A percentile compares a stretch with the other conserved stretches of the same genome.
Evolutionary conservation across 169 alveolate species (phyloP).

Genomic region (Eimeria falciformis): DNA sequence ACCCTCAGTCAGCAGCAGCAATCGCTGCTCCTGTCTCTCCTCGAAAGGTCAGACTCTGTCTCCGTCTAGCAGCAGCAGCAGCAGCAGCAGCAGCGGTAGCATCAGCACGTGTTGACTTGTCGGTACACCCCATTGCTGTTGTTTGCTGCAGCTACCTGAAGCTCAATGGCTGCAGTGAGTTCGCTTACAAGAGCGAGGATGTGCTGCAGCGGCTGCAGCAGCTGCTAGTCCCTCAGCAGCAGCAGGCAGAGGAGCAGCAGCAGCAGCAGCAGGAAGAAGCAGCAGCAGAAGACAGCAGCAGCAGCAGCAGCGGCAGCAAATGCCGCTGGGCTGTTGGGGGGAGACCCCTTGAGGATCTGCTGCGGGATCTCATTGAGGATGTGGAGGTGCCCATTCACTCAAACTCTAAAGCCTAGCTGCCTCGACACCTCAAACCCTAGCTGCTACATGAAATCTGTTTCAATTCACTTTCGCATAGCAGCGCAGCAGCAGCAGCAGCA

Average conservation of each 20-base stretch:
- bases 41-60: not conserved
- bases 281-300: not conserved
- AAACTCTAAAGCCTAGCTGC: too few species aligned
- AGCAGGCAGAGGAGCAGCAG: not conserved
- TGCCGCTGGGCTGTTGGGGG: not conserved
- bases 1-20: slow-evolving; percentile 6
- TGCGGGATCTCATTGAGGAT: not conserved
- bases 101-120: not conserved
- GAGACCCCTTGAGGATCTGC: not conserved
- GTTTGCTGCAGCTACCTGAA: not conserved
- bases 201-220: not conserved
- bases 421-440: too few species aligned
- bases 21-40: not conserved
- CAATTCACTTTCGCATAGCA: too few species aligned
- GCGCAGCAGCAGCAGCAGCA: too few species aligned
- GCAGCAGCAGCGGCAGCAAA: slow-evolving; percentile 2
- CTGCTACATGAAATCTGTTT: too few species aligned
- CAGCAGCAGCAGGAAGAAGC: slow-evolving; percentile 1
- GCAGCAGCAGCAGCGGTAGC: not conserved
- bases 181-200: not conserved
- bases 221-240: slow-evolving; percentile 15
- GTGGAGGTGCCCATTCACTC: not conserved
- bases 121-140: not conserved
- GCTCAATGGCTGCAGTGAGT: not conserved
- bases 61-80: slow-evolving; percentile 1